These are phyloP conservation scores for Lecanoromycetidae sp. DNA, from an alignment of 2,329 filamentous ascomycete genomes.

Conservation along the genomic window DNA sequence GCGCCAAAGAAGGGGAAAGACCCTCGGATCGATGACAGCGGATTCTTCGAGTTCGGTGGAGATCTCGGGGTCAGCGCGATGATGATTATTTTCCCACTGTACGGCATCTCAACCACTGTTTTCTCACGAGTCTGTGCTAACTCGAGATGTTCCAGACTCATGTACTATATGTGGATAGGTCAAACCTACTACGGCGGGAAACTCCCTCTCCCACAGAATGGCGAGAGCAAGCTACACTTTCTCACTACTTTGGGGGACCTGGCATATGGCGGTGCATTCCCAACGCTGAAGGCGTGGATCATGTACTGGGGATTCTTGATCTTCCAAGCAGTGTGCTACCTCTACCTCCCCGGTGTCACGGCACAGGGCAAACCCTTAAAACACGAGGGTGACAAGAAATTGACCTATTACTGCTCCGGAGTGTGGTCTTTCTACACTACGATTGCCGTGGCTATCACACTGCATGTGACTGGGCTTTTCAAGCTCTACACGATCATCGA, in stretches of 20 bases:
- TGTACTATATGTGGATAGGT: slow-evolving; percentile 99
- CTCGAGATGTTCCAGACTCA: too few relatives aligned
- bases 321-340: slow-evolving; percentile 72
- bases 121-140: neutral
- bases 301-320: slow-evolving; percentile 94
- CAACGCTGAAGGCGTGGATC: slow-evolving; percentile 67
- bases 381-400: slow-evolving; percentile 70
- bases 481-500: slow-evolving; percentile 85
- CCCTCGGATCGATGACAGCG: slow-evolving; percentile 30
- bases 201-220: slow-evolving; percentile 54
- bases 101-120: neutral
- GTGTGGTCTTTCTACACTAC: slow-evolving; percentile 80
- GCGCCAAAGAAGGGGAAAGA: slow-evolving; percentile 17
- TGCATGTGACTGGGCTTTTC: slow-evolving; percentile 78
- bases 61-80: slow-evolving; percentile 65
- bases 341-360: slow-evolving; percentile 75
- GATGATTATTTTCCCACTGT: slow-evolving; percentile 81
- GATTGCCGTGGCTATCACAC: slow-evolving; percentile 53
- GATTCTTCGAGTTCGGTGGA: slow-evolving; percentile 72
- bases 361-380: slow-evolving; percentile 78
- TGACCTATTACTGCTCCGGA: slow-evolving; percentile 90
- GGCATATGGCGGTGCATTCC: slow-evolving; percentile 74
- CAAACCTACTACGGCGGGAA: slow-evolving; percentile 84
- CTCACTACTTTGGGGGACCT: slow-evolving; percentile 56
- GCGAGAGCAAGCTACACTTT: slow-evolving; percentile 60